Conservation (phyloP, 306 rosid species). For the Macrotyloma uniflorum region DNA sequence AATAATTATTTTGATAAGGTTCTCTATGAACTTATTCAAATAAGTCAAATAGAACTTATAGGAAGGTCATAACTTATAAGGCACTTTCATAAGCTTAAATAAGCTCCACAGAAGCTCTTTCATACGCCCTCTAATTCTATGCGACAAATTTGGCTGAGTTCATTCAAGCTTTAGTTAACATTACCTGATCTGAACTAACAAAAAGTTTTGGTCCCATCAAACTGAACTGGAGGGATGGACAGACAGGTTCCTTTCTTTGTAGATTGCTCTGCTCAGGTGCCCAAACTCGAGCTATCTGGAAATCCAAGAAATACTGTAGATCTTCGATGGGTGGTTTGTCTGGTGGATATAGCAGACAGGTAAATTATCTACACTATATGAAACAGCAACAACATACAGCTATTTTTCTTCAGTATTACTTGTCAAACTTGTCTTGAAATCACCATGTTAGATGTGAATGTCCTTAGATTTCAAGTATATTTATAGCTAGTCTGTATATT, state of each 20-base stretch:
- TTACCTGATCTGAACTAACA: constrained; percentile 18
- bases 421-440: background rate
- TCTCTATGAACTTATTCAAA: background rate
- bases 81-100: background rate
- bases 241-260: constrained; percentile 19
- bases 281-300: constrained; percentile 2
- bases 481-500: background rate
- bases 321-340: constrained; percentile 12
- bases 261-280: constrained; percentile 1
- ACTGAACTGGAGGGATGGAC: constrained; percentile 16
- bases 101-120: background rate
- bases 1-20: background rate
- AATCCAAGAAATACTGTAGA: constrained; percentile 19
- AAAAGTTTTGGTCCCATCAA: constrained; percentile 16
- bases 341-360: background rate
- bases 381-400: background rate
- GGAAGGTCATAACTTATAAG: background rate
- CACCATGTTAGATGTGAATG: background rate
- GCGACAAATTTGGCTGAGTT: background rate
- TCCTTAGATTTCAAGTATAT: background rate
- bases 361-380: background rate
- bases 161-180: background rate
- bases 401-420: background rate
- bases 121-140: background rate
- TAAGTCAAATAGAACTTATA: background rate